These are phyloP conservation scores for Zygoascus sp. DNA, from an alignment of 1,139 yeast genomes.

Conservation along the genomic window DNA sequence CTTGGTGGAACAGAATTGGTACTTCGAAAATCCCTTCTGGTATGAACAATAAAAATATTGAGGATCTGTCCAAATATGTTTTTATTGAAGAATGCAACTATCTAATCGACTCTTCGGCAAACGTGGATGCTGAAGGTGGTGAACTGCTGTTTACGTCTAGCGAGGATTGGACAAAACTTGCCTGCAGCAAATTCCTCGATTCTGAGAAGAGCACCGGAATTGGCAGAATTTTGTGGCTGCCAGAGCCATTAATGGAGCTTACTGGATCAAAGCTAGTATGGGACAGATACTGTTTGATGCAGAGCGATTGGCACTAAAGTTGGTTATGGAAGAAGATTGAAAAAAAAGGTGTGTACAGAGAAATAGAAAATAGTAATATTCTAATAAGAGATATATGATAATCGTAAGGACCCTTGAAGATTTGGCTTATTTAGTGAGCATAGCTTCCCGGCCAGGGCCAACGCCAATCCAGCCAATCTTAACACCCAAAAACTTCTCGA, in stretches of 20 bases:
- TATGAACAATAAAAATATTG: conserved; percentile 70
- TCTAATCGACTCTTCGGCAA: conserved; percentile 33
- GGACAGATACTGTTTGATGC: conserved; percentile 31
- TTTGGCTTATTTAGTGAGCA: conserved; percentile 26
- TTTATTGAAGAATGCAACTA: conserved; percentile 32
- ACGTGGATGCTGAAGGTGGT: conserved; percentile 29
- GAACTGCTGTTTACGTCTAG: conserved; percentile 22
- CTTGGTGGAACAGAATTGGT: conserved; percentile 30
- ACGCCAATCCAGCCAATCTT: conserved; percentile 98
- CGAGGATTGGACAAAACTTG: conserved; percentile 33
- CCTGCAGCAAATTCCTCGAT: conserved; percentile 38
- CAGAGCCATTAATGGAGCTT: conserved; percentile 26
- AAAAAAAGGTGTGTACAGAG: not conserved
- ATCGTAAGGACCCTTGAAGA: too few relatives aligned
- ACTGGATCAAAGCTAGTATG: conserved; percentile 25
- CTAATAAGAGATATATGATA: too few relatives aligned
- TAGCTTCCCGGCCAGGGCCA: conserved; percentile 84
- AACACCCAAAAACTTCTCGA: conserved; percentile 77
- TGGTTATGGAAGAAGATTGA: too few relatives aligned
- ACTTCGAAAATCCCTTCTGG: conserved; percentile 48
- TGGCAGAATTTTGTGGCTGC: conserved; percentile 40
- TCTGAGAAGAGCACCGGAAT: conserved; percentile 37
- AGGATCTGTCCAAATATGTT: conserved; percentile 29
- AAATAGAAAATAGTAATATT: not conserved
- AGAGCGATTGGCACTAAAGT: conserved; percentile 14